Base-by-base conservation (phyloP, 108 stramenopile species). In the Bacterosira constricta region DNA sequence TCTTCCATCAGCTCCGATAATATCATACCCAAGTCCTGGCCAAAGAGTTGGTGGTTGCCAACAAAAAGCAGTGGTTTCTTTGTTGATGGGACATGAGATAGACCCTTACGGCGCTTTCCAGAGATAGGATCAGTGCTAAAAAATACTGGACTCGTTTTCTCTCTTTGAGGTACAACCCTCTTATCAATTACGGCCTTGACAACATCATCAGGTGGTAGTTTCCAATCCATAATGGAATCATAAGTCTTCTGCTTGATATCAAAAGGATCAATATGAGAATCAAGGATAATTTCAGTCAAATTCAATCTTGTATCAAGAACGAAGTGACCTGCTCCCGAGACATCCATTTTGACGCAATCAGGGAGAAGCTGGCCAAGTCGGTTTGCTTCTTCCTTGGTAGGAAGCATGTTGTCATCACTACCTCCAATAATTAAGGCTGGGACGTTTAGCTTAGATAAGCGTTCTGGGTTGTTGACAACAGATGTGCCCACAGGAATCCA, bases 1-100 rank as follows among this genome's bases (percentile, higher is more conserved):
- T 91, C 79, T 67, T 89, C 83, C 37, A 90, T 54, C 4, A 97
- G 75, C 63, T 90, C 71, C 3, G 84, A 66, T 5, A 94, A 66
- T 9, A 97, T 66, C 55, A 97, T 36, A 47, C 80, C 76, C 4
- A 95, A 66, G 77, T 97, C 96, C 12, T 80, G 65, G 3, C 66
- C 86, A 79, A 86, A 71, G 2, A 97, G 77, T 80, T 97, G 96
- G 63, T 97, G 96, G 67, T 97, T 97, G 2, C 85, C 91, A 37
- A 97, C 96, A 69, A 97, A 88, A 18, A 97, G 49, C 17, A 97
- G 21, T 8, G 94, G 94, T 13, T 81, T 75, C 8, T 87, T 53
- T 10, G 38, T 34, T n/a, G 66, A 61, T 23, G 92, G 92, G 9
- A 94, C 55, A 39, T 84, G 75, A 7, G 66, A 77, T 11, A 94